A percentile compares a stretch with the other conserved stretches of the same genome.
These are phyloP conservation scores for Hypoxylon sp. DNA, from an alignment of 2,329 filamentous ascomycete genomes.

Conservation along the genomic window DNA sequence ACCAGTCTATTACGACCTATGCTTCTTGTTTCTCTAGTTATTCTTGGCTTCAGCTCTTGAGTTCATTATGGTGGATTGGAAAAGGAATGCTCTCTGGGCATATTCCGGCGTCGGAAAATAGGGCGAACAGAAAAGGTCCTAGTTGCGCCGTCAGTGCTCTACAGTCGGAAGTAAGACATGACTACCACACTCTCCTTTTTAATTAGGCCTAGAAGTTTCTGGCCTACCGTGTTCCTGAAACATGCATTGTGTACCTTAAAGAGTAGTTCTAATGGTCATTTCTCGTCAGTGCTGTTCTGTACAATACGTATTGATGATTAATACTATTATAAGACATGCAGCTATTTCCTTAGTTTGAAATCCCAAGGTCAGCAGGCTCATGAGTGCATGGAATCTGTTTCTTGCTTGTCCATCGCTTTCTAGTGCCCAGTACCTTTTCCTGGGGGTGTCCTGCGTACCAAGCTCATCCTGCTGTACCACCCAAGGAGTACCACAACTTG, in stretches of 20 bases:
- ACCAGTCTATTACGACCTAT: neutral
- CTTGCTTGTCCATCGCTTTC: neutral
- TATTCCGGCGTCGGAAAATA: neutral
- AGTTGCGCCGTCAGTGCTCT: neutral
- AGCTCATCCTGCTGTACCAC: neutral
- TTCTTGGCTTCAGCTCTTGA: neutral
- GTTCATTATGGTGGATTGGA: neutral
- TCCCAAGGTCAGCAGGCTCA: constrained; percentile 6
- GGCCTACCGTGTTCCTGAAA: constrained; percentile 12
- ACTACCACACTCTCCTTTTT: neutral
- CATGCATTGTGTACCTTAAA: constrained; percentile 10
- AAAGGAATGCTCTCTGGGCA: neutral
- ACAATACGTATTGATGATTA: neutral
- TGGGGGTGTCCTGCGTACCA: neutral
- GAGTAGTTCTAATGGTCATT: neutral
- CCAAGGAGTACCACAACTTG: neutral
- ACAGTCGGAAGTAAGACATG: neutral
- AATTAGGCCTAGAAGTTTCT: neutral
- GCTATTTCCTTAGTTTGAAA: neutral
- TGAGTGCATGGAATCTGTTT: neutral
- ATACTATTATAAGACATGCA: neutral
- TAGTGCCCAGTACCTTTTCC: neutral
- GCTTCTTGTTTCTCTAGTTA: neutral
- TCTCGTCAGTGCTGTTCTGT: neutral
- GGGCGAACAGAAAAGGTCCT: neutral